Percentiles rank a stretch among this genome's conserved stretches.
These are phyloP conservation scores for Candida caryicola DNA, from an alignment of 805 yeast species.

Conservation along the genomic window DNA sequence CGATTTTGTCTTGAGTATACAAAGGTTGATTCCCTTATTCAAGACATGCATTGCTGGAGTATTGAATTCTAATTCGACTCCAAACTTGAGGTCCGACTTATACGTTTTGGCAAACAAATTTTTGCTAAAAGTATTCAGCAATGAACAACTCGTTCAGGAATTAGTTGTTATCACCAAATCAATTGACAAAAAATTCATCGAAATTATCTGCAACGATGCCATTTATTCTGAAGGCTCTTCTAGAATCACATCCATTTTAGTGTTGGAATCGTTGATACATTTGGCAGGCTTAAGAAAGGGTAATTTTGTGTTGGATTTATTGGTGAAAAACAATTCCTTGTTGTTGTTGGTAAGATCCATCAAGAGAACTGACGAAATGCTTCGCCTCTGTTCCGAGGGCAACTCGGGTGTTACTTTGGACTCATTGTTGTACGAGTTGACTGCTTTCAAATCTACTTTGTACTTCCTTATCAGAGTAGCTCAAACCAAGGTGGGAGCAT, in stretches of 20 bases:
- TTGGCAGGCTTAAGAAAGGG: constrained; percentile 46
- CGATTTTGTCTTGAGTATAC: constrained; percentile 29
- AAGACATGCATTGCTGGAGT: constrained; percentile 74
- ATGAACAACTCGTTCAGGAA: constrained; percentile 43
- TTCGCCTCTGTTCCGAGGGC: constrained; percentile 33
- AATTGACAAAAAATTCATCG: constrained; percentile 58
- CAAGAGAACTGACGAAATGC: constrained; percentile 64
- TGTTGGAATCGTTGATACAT: constrained; percentile 66
- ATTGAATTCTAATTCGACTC: constrained; percentile 63
- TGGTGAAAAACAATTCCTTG: constrained; percentile 66
- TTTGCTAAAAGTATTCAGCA: constrained; percentile 48
- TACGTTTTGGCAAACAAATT: constrained; percentile 72
- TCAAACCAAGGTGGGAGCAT: constrained; percentile 74
- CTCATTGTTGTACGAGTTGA: constrained; percentile 64
- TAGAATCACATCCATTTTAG: constrained; percentile 70
- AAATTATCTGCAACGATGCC: constrained; percentile 71
- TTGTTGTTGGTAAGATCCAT: constrained; percentile 63
- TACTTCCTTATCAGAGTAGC: constrained; percentile 72
- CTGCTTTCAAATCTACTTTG: constrained; percentile 70
- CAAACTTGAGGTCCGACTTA: constrained; percentile 70
- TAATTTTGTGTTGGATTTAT: constrained; percentile 55
- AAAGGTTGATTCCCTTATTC: constrained; percentile 65
- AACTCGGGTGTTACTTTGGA: constrained; percentile 45
- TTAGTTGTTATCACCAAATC: constrained; percentile 55
- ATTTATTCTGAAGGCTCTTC: constrained; percentile 74